Base-by-base conservation (phyloP, 164 flowering plant species). In the Tinospora cordifolia region DNA sequence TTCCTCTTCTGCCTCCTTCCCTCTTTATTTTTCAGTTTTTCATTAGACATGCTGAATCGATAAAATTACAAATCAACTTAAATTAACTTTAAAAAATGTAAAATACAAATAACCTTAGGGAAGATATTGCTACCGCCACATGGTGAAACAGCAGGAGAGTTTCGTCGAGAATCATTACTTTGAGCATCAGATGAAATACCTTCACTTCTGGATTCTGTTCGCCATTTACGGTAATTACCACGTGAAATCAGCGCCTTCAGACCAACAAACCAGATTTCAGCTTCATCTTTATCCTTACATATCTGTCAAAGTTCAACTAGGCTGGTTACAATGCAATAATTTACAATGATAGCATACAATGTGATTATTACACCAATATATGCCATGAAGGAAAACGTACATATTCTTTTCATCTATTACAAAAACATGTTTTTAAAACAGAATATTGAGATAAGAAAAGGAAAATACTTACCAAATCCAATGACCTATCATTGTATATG, bases 271-370 rank as follows among this genome's bases (percentile, higher is more conserved):
- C 98, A 93, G 60, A 91, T 89, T 83, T 93, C 98, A 27, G 97
- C 95, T 84, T 93, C 98, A 72, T 88, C 96, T 78, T 91, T 93
- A 75, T 93, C 98, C 78, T 93, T 93, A 74, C 98, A 93, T 75
- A 93, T 91, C 98, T 93, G 84, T 75, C 66, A 71, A n/a, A 60
- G 30, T 46, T 27, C 47, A 69, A 22, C 19, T 24, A 5, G 49
- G 67, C 62, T 54, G 21, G n/a, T 7, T 54, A 54, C 19, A 47
- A 8, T 19, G n/a, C 24, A 54, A 19, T 21, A 8, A 17, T 54
- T 8, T 7, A 0, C n/a, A 10, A 30, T 30, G 36, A 30, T 30
- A 30, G 36, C 36, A 30, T 30, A 30, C 36, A 30, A 30, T 30
- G 4, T 1, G 36, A 30, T 30, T 30, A 30, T 30, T 30, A 30